Evolutionary conservation across 805 yeast genomes (phyloP).

Genomic region (Yueomyces sinensis): DNA sequence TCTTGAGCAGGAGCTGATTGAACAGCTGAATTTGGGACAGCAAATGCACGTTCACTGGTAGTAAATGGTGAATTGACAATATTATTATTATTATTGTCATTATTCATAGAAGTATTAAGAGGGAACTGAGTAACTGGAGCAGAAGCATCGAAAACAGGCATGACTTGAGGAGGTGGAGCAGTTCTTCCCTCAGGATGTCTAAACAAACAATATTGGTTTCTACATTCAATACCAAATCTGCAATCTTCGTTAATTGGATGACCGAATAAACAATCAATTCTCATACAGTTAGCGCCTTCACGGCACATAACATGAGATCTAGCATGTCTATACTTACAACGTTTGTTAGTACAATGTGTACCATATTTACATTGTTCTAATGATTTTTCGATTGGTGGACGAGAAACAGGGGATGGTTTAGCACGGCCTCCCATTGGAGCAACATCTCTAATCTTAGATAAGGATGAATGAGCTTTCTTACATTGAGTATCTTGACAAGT

Average conservation of each 20-base stretch:
- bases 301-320: slow-evolving; percentile 62
- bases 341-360: slow-evolving; percentile 56
- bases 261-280: slow-evolving; percentile 69
- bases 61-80: slow-evolving; percentile 8
- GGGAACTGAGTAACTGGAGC: neutral
- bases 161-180: neutral
- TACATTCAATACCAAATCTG: slow-evolving; percentile 67
- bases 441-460: slow-evolving; percentile 33
- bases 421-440: slow-evolving; percentile 17
- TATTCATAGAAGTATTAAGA: neutral
- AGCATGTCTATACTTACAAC: slow-evolving; percentile 81
- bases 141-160: neutral
- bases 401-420: slow-evolving; percentile 2
- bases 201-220: slow-evolving; percentile 56
- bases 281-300: slow-evolving; percentile 63
- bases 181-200: slow-evolving; percentile 74
- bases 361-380: slow-evolving; percentile 81
- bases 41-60: slow-evolving; percentile 56
- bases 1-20: slow-evolving; percentile 50
- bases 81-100: neutral
- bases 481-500: slow-evolving; percentile 51
- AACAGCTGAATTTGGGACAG: slow-evolving; percentile 64
- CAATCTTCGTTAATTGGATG: slow-evolving; percentile 76
- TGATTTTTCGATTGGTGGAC: slow-evolving; percentile 32
- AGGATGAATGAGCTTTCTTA: slow-evolving; percentile 72